Conservation (phyloP, 2,329 filamentous ascomycete genomes). For the Cucurbitaria berberidis region DNA sequence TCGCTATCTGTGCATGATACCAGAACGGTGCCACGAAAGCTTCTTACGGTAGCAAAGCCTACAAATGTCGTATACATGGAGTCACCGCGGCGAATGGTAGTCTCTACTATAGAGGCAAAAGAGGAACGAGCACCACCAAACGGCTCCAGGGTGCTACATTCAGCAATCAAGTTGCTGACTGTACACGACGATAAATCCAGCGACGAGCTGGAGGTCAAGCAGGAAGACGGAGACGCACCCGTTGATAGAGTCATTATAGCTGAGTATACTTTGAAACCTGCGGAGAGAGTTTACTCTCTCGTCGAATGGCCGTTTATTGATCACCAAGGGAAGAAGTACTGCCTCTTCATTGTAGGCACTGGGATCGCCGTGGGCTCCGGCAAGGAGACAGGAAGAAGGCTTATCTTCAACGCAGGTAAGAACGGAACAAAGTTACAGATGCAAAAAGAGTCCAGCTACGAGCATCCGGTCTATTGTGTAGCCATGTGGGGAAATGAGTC, state of each 20-base stretch:
- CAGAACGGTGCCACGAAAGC: slow-evolving; percentile 35
- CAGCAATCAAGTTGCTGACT: slow-evolving; percentile 40
- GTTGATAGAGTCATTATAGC: slow-evolving; percentile 53
- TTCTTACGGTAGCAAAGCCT: slow-evolving; percentile 34
- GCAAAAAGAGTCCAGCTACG: slow-evolving; percentile 47
- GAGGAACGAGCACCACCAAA: slow-evolving; percentile 36
- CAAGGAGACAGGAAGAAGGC: slow-evolving; percentile 34
- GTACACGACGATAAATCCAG: slow-evolving; percentile 24
- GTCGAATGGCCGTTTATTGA: slow-evolving; percentile 68
- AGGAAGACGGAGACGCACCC: slow-evolving; percentile 25
- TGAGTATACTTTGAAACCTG: slow-evolving; percentile 62
- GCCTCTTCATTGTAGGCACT: slow-evolving; percentile 68
- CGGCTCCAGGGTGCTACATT: slow-evolving; percentile 46
- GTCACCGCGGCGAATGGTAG: slow-evolving; percentile 55
- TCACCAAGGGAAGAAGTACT: slow-evolving; percentile 61
- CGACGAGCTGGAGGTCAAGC: slow-evolving; percentile 29
- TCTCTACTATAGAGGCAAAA: slow-evolving; percentile 52
- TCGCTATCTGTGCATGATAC: slow-evolving; percentile 3
- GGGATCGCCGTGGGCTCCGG: slow-evolving; percentile 24
- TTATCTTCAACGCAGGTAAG: slow-evolving; percentile 38
- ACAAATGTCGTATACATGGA: slow-evolving; percentile 53
- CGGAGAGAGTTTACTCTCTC: slow-evolving; percentile 66
- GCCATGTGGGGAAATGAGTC: slow-evolving; percentile 33
- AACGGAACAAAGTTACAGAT: slow-evolving; percentile 58
- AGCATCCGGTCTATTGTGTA: slow-evolving; percentile 41